Evolutionary conservation across 495 filamentous ascomycete genomes (phyloP), one percentile per base, ranked within the genome.

Genomic region (Apiosordaria backusii): DNA sequence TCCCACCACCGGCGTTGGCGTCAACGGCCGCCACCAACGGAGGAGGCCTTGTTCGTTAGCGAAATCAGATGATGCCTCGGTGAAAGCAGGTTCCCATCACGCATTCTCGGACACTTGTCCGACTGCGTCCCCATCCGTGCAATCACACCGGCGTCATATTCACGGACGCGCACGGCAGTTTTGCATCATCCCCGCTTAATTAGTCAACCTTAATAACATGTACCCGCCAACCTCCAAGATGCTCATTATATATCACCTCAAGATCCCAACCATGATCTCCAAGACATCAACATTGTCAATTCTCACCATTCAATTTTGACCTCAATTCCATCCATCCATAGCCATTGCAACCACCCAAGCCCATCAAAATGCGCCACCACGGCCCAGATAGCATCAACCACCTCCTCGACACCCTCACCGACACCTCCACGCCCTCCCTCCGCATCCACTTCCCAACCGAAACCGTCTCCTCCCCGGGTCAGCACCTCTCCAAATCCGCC

Each of bases 391-490:
- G 52, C 60, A 35, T 72, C 19, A 65, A 54, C 50, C 6, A 70
- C 40, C 59, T 54, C 68, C 64, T 72, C 50, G 66, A 64, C 63
- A 18, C 35, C 50, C 64, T 75, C 45, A 23, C 62, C 59, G 26
- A 57, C 62, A 26, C 26, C 57, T 50, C 35, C 45, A 54, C 63
- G 21, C 50, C 68, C 18, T 29, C 65, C 7, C 70, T 76, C 15
- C 70, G 70, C 25, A 69, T 76, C 53, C 74, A 76, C 65, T 76
- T 74, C 65, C 70, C 70, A 19, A 54, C 57, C 9, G 65, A 65
- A 55, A 67, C 67, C 54, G 66, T 74, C 54, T 24, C 57, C 45
- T 29, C 25, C 3, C 71, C 71, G 1, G 72, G 67, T 22, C 40
- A 23, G 21, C 61, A 66, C 25, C 72, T 76, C 1, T 57, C 57